Evolutionary conservation across 2,329 filamentous ascomycete genomes (phyloP).

Genomic region (Pseudogymnoascus sp.): DNA sequence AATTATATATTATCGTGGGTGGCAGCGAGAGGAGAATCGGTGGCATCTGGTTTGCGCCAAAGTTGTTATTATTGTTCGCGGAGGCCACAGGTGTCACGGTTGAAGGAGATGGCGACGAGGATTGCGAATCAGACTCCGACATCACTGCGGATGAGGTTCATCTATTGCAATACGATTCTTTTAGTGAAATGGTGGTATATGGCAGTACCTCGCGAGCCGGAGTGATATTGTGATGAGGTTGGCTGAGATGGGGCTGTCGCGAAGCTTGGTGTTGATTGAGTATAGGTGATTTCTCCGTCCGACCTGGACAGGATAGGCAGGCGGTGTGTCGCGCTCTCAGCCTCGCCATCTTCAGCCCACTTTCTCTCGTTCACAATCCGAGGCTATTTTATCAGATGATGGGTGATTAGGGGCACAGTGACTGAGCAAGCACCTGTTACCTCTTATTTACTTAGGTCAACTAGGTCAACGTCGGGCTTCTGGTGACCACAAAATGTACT

Average conservation of each 20-base stretch:
- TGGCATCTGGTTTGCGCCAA: neutral
- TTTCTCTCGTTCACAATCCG: neutral
- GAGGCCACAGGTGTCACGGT: neutral
- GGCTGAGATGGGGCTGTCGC: neutral
- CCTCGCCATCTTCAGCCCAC: neutral
- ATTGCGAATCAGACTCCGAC: constrained; percentile 1
- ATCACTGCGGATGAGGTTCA: neutral
- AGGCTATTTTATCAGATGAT: neutral
- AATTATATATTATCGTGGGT: constrained; percentile 1
- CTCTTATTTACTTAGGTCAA: neutral
- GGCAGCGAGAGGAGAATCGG: neutral
- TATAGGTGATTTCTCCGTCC: neutral
- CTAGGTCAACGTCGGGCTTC: neutral
- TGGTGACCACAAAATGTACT: neutral
- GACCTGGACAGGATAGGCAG: neutral
- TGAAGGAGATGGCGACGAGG: neutral
- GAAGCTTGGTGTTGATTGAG: constrained; percentile 1
- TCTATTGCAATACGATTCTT: neutral
- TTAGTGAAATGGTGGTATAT: neutral
- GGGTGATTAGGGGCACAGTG: neutral
- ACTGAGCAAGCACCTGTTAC: neutral
- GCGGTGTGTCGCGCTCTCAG: neutral
- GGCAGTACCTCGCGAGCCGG: neutral
- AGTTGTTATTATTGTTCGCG: neutral
- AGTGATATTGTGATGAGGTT: neutral